A percentile compares a stretch with the other conserved stretches of the same genome.
phyloP scores from a whole-genome alignment of 768 basidiomycete species.

The Hypsizygus marmoreus region DNA sequence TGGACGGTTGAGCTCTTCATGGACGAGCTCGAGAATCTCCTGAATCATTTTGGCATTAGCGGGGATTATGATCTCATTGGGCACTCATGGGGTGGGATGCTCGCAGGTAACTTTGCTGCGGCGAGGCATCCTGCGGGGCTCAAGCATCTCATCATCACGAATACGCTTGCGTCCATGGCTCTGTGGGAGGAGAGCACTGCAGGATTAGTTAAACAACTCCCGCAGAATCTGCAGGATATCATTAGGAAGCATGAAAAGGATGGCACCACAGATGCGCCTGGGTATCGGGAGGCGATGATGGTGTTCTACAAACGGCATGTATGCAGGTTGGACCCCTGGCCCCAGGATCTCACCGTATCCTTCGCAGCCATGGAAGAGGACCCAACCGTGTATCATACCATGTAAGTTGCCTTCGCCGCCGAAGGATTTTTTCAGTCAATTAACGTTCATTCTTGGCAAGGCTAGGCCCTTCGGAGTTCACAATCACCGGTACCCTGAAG shows the following conservation, averaged over 20 bases:
- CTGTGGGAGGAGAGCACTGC: slow-evolving; percentile 21
- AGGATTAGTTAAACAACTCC: slow-evolving; percentile 15
- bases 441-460: slow-evolving; percentile 10
- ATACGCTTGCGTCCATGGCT: slow-evolving; percentile 28
- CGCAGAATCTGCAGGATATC: not conserved
- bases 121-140: slow-evolving; percentile 40
- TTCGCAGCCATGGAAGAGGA: slow-evolving; percentile 22
- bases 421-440: slow-evolving; percentile 17
- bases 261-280: slow-evolving; percentile 18
- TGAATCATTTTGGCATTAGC: slow-evolving; percentile 41
- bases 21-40: slow-evolving; percentile 53
- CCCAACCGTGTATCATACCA: slow-evolving; percentile 27
- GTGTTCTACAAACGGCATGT: slow-evolving; percentile 28
- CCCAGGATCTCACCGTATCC: slow-evolving; percentile 21
- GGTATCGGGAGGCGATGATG: slow-evolving; percentile 19
- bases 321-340: slow-evolving; percentile 25
- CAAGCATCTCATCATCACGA: slow-evolving; percentile 32
- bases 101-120: slow-evolving; percentile 43
- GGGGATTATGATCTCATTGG: slow-evolving; percentile 48
- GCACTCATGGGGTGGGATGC: slow-evolving; percentile 62
- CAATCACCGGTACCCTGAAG: slow-evolving; percentile 21
- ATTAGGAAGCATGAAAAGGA: slow-evolving; percentile 20
- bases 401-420: slow-evolving; percentile 19
- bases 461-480: not conserved
- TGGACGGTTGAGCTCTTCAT: slow-evolving; percentile 55